These are phyloP conservation scores for Ormosia semicastrata DNA, from an alignment of 306 rosid genomes.

Conservation along the genomic window DNA sequence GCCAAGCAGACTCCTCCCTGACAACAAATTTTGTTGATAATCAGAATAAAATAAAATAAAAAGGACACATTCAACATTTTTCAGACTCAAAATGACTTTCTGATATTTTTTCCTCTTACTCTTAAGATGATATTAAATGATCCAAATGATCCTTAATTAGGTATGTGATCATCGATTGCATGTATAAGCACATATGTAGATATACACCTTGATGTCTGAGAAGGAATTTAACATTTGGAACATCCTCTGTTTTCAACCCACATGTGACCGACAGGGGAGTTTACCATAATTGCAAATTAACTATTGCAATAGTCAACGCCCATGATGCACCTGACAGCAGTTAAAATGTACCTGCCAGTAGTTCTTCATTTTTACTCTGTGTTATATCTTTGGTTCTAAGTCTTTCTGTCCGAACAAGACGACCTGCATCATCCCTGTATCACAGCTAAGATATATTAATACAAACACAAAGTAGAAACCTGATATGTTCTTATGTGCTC, in stretches of 20 bases:
- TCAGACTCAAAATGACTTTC: neutral
- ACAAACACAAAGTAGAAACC: neutral
- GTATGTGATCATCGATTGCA: neutral
- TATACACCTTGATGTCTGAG: neutral
- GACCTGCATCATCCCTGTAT: slow-evolving; percentile 82
- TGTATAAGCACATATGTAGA: neutral
- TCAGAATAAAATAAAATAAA: neutral
- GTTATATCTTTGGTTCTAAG: slow-evolving; percentile 90
- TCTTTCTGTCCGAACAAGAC: slow-evolving; percentile 89
- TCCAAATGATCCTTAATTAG: neutral
- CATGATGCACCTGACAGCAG: neutral
- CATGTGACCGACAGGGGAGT: neutral
- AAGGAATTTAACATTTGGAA: neutral
- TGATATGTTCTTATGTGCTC: too few species aligned
- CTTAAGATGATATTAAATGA: neutral
- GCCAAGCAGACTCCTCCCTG: slow-evolving; percentile 99
- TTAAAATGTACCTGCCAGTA: slow-evolving; percentile 83
- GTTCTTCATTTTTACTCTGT: slow-evolving; percentile 84
- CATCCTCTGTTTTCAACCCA: neutral
- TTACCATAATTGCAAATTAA: neutral
- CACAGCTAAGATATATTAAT: slow-evolving; percentile 5
- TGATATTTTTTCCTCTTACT: neutral
- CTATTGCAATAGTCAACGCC: neutral
- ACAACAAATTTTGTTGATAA: slow-evolving; percentile 26
- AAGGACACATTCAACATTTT: neutral